Evolutionary conservation across 805 yeast species (phyloP), one percentile per base, ranked within the genome.

Genomic region (Candida boidinii): DNA sequence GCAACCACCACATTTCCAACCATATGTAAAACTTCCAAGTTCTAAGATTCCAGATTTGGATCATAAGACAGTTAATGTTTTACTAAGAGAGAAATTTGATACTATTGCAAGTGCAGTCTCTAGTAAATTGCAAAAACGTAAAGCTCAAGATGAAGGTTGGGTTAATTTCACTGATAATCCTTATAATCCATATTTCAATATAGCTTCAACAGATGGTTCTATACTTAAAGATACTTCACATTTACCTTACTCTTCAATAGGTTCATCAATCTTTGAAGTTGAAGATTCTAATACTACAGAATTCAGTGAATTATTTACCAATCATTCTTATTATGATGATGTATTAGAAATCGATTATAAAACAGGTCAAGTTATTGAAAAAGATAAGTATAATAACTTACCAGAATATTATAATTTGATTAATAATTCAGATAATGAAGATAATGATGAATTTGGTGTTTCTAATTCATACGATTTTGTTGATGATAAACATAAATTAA

Each of bases 1-100:
- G 16, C 36, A 33, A 17, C 25, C 36, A 23, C 36, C 34, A 15
- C 15, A 28, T 18, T 66, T 68, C 24, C 90, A 84, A 50, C 87
- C 94, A 17, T 83, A 87, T 60, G 94, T 86, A 44, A 79, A 82
- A 46, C 56, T 86, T 25, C 95, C 96, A 3, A 80, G 92, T 24
- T 82, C 95, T 2, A 84, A 86, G 56, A 83, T 90, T 41, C 96
- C 97, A 12, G 96, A 90, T 56, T 70, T 88, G 69, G 94, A 86
- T 29, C 64, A 90, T 39, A 79, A 82, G 17, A 84, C 95, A 5
- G 88, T 87, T 9, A 83, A 82, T 34, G 70, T 76, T 29, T 76
- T 86, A 16, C 59, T 83, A 31, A 66, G 73, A 30, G 88, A 79
- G 41, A 85, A 86, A 56, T 80, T 85, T 39, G 77, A 70, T 35